Conservation (phyloP, 345 rosid genomes). For the Stellera chamaejasme region DNA sequence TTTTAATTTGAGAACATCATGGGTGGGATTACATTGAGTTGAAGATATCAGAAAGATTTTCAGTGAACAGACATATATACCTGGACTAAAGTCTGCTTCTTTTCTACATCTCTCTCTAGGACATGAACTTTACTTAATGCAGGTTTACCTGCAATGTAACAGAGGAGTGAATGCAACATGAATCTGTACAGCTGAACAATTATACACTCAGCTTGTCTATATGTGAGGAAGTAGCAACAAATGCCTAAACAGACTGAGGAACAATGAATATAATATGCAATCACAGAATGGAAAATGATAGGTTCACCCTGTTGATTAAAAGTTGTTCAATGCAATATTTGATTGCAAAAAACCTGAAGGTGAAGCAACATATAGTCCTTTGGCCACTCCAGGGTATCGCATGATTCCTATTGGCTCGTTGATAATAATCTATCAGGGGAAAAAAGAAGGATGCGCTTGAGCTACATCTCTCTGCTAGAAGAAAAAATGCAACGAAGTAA, state of each 20-base stretch:
- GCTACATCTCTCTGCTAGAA: background rate
- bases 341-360: slow-evolving; percentile 38
- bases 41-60: no score
- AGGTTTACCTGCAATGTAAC: slow-evolving; percentile 42
- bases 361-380: slow-evolving; percentile 81
- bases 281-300: no score
- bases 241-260: no score
- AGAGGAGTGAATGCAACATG: background rate
- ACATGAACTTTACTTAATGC: slow-evolving; percentile 73
- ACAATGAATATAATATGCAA: no score
- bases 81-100: slow-evolving; percentile 55
- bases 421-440: slow-evolving; percentile 43
- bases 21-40: no score
- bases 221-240: no score
- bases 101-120: slow-evolving; percentile 50
- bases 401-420: slow-evolving; percentile 67
- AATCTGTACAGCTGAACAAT: no score
- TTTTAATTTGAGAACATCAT: no score
- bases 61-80: slow-evolving; percentile 20
- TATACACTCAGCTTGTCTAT: no score
- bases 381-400: slow-evolving; percentile 73
- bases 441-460: background rate
- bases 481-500: background rate
- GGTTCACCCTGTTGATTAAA: no score
- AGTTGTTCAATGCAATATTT: no score